Percentiles rank a stretch among this genome's conserved stretches.
These are phyloP conservation scores for Lipomyces japonicus DNA, from an alignment of 805 yeast species.

Conservation along the genomic window DNA sequence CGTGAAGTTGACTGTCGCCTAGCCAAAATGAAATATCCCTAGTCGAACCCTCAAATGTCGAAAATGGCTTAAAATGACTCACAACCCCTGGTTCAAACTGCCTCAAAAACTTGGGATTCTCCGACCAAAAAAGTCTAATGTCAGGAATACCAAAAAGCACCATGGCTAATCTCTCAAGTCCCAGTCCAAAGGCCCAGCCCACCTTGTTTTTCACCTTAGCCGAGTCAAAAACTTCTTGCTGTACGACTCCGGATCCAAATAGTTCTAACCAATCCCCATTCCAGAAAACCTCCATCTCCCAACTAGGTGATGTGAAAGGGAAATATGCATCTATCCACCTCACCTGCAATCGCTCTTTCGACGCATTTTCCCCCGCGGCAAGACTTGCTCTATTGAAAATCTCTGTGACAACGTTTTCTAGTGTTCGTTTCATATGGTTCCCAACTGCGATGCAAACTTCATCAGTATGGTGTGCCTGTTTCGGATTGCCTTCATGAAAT, in stretches of 20 bases:
- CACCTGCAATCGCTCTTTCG: slow-evolving; percentile 59
- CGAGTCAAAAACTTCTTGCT: slow-evolving; percentile 67
- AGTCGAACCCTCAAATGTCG: slow-evolving; percentile 80
- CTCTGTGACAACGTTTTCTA: slow-evolving; percentile 77
- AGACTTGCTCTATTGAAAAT: slow-evolving; percentile 71
- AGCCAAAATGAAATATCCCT: slow-evolving; percentile 95
- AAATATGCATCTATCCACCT: slow-evolving; percentile 95
- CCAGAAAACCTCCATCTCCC: slow-evolving; percentile 99
- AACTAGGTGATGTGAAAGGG: slow-evolving; percentile 98
- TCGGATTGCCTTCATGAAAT: slow-evolving; percentile 64
- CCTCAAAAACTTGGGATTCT: slow-evolving; percentile 65
- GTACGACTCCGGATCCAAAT: slow-evolving; percentile 92
- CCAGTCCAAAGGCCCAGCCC: slow-evolving; percentile 98
- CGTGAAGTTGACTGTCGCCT: slow-evolving; percentile 55
- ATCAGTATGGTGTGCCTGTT: slow-evolving; percentile 70
- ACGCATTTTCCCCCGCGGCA: slow-evolving; percentile 53
- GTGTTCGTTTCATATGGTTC: slow-evolving; percentile 75
- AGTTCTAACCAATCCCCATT: slow-evolving; percentile 96
- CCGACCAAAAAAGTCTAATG: slow-evolving; percentile 87
- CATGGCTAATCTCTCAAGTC: slow-evolving; percentile 95
- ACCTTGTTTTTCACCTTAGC: slow-evolving; percentile 59
- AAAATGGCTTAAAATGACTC: slow-evolving; percentile 75
- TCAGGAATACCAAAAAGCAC: slow-evolving; percentile 91
- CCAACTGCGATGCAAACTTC: slow-evolving; percentile 66
- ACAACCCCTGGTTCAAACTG: slow-evolving; percentile 71